phyloP scores from a whole-genome alignment of 305 asterid genomes.

The Fraxinus greggii region DNA sequence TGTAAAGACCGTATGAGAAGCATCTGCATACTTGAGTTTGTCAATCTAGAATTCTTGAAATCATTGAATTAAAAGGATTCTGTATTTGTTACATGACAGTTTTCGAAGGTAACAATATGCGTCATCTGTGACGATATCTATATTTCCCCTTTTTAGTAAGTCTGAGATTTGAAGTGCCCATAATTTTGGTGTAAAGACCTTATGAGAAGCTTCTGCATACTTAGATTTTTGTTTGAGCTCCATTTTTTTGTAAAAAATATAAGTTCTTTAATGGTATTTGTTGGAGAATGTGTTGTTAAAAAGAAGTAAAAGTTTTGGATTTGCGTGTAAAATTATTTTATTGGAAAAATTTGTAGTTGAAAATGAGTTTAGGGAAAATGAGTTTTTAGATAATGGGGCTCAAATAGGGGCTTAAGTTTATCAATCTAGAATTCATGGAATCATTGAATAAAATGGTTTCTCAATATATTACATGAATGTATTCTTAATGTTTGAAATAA shows the following conservation, averaged over 20 bases:
- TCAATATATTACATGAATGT: background rate
- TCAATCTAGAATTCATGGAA: background rate
- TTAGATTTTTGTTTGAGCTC: background rate
- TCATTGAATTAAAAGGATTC: background rate
- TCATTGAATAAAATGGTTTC: background rate
- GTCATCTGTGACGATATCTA: background rate
- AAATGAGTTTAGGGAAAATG: background rate
- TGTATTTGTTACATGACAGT: background rate
- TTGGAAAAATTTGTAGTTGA: background rate
- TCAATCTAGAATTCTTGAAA: background rate
- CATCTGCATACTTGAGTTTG: background rate
- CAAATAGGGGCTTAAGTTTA: background rate
- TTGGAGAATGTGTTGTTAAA: background rate
- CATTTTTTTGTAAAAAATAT: background rate
- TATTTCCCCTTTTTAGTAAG: background rate
- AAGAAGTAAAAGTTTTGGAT: background rate
- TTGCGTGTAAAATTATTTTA: background rate
- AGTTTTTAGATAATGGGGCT: background rate
- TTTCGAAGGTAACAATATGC: background rate
- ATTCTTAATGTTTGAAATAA: background rate
- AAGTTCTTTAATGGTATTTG: background rate
- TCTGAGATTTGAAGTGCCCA: background rate
- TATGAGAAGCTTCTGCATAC: background rate
- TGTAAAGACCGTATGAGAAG: background rate
- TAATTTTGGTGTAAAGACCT: background rate